These are phyloP conservation scores for Hirschfeldia incana DNA, from an alignment of 345 rosid species.

Conservation along the genomic window DNA sequence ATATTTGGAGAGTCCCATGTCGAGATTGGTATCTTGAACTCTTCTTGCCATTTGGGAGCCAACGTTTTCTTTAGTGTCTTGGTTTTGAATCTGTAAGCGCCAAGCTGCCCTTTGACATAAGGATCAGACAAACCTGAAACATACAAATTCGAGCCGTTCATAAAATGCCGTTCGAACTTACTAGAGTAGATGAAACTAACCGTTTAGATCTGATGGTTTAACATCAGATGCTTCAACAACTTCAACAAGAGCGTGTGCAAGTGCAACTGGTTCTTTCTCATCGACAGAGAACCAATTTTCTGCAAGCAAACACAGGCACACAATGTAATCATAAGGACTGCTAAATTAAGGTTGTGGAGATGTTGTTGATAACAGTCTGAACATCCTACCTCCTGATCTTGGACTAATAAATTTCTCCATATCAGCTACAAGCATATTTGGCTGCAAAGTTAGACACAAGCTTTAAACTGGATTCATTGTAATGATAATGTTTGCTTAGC, in stretches of 20 bases:
- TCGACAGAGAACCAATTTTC: constrained; percentile 81
- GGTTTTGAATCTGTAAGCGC: constrained; percentile 75
- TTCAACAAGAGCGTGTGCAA: constrained; percentile 76
- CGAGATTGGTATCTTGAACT: constrained; percentile 71
- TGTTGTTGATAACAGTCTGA: not conserved
- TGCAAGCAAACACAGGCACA: constrained; percentile 40
- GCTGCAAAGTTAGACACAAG: constrained; percentile 53
- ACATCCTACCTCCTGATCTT: constrained; percentile 49
- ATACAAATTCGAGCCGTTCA: constrained; percentile 16
- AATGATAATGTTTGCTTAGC: not conserved
- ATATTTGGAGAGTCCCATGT: constrained; percentile 74
- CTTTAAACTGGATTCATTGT: constrained; percentile 6
- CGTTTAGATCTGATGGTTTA: constrained; percentile 85
- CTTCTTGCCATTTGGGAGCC: constrained; percentile 91
- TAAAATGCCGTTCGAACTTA: not conserved
- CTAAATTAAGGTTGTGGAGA: not conserved
- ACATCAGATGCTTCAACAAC: constrained; percentile 79
- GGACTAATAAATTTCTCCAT: constrained; percentile 76
- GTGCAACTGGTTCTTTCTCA: constrained; percentile 77
- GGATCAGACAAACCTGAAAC: constrained; percentile 92
- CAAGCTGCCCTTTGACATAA: constrained; percentile 89
- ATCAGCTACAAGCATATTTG: constrained; percentile 96
- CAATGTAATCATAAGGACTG: constrained; percentile 12
- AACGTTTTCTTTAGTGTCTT: constrained; percentile 65
- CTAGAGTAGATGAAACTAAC: constrained; percentile 42